These are phyloP conservation scores for Panus rudis DNA, from an alignment of 768 basidiomycete genomes.

Conservation along the genomic window DNA sequence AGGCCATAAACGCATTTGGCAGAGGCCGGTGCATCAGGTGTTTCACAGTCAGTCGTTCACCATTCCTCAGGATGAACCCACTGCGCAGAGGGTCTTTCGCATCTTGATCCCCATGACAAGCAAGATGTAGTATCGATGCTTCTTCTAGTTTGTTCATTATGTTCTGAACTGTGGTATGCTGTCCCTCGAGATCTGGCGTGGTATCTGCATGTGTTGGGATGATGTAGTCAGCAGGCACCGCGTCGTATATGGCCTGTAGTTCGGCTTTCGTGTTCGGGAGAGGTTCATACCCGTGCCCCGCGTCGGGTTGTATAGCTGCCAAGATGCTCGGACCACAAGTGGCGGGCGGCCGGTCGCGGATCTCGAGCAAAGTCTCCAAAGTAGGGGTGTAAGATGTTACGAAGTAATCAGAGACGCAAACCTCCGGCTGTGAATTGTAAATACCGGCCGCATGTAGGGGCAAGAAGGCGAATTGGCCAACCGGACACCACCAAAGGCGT, in stretches of 20 bases:
- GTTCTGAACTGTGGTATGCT: not conserved
- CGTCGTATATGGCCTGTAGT: not conserved
- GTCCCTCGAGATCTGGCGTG: not conserved
- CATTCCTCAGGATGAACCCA: not conserved
- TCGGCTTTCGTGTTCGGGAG: not conserved
- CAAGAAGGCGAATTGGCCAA: not conserved
- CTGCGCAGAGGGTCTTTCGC: not conserved
- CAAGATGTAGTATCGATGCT: conserved; percentile 1
- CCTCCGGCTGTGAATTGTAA: not conserved
- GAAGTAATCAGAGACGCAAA: not conserved
- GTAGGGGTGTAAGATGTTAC: conserved; percentile 3
- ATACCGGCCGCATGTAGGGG: conserved; percentile 2
- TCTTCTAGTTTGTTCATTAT: not conserved
- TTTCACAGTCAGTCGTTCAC: conserved; percentile 7
- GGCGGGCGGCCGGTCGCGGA: not conserved
- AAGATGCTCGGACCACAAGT: not conserved
- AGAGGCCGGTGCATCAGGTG: not conserved
- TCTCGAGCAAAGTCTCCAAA: not conserved
- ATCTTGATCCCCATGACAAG: conserved; percentile 1
- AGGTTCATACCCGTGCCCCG: not conserved
- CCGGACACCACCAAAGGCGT: conserved; percentile 5
- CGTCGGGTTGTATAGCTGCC: conserved; percentile 1
- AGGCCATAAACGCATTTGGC: conserved; percentile 12
- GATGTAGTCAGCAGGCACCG: not conserved
- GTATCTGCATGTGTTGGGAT: not conserved